phyloP scores from a whole-genome alignment of 2,329 filamentous ascomycete genomes.

The Diaporthe vaccinii region DNA sequence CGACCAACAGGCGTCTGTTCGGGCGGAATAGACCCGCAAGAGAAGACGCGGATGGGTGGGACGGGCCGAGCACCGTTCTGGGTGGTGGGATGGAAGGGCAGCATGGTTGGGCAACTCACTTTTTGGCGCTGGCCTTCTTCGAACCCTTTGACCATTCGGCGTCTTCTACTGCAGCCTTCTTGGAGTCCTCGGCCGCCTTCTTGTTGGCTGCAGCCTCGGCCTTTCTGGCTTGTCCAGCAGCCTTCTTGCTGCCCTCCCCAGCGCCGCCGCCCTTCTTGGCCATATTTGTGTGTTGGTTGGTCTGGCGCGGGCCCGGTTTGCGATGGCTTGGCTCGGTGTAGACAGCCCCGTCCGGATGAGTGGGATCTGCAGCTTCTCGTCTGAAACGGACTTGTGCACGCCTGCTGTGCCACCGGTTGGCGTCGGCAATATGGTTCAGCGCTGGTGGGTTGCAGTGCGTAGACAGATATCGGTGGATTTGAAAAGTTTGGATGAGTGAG shows the following conservation, averaged over 20 bases:
- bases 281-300: constrained; percentile 62
- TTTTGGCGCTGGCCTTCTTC: constrained; percentile 84
- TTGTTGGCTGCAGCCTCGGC: constrained; percentile 88
- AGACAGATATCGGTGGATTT: neutral
- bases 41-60: neutral
- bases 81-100: constrained; percentile 16
- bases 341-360: constrained; percentile 3
- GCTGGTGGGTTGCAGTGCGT: constrained; percentile 11
- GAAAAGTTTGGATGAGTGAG: constrained; percentile 19
- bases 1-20: neutral
- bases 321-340: constrained; percentile 4
- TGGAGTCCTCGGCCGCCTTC: constrained; percentile 76
- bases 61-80: constrained; percentile 11
- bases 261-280: constrained; percentile 79
- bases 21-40: neutral
- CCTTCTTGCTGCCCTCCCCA: constrained; percentile 89
- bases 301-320: neutral
- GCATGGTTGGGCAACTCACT: constrained; percentile 69
- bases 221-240: constrained; percentile 89
- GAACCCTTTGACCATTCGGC: constrained; percentile 87
- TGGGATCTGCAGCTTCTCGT: constrained; percentile 23
- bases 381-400: neutral
- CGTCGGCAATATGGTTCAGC: constrained; percentile 21
- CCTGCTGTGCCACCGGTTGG: constrained; percentile 30
- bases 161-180: constrained; percentile 76